phyloP scores from a whole-genome alignment of 2,329 filamentous ascomycete species.

The Aspergillus unguis region DNA sequence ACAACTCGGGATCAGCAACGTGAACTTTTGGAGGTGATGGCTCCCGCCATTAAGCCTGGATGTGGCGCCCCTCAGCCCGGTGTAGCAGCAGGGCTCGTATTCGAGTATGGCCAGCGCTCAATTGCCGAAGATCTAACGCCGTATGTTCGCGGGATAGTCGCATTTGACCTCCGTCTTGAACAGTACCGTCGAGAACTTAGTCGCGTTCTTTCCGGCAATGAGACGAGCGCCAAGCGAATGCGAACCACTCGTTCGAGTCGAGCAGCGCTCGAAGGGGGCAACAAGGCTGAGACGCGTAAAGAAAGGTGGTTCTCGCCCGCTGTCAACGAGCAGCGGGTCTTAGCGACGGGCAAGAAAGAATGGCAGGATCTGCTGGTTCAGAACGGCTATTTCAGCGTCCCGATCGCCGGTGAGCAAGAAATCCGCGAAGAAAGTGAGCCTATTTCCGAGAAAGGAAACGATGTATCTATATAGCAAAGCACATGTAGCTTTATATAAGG shows the following conservation, averaged over 20 bases:
- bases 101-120: slow-evolving; percentile 66
- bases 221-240: slow-evolving; percentile 53
- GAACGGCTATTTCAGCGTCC: slow-evolving; percentile 31
- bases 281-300: slow-evolving; percentile 62
- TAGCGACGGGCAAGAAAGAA: slow-evolving; percentile 57
- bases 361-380: slow-evolving; percentile 40
- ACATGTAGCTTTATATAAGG: not conserved
- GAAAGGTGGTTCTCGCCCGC: slow-evolving; percentile 68
- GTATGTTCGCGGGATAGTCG: slow-evolving; percentile 80
- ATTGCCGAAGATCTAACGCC: slow-evolving; percentile 79
- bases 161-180: slow-evolving; percentile 69
- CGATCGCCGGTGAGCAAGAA: slow-evolving; percentile 16
- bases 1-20: slow-evolving; percentile 29
- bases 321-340: slow-evolving; percentile 59
- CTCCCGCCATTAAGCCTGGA: slow-evolving; percentile 47
- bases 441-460: slow-evolving; percentile 17
- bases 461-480: slow-evolving; percentile 15
- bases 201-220: slow-evolving; percentile 60
- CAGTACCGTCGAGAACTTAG: slow-evolving; percentile 62
- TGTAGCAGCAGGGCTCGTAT: slow-evolving; percentile 58
- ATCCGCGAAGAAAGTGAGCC: slow-evolving; percentile 16
- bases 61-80: slow-evolving; percentile 31
- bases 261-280: slow-evolving; percentile 73
- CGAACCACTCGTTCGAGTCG: slow-evolving; percentile 71
- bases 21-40: slow-evolving; percentile 50